These are phyloP conservation scores for Starmerella floricola DNA, from an alignment of 805 yeast genomes.

Conservation along the genomic window DNA sequence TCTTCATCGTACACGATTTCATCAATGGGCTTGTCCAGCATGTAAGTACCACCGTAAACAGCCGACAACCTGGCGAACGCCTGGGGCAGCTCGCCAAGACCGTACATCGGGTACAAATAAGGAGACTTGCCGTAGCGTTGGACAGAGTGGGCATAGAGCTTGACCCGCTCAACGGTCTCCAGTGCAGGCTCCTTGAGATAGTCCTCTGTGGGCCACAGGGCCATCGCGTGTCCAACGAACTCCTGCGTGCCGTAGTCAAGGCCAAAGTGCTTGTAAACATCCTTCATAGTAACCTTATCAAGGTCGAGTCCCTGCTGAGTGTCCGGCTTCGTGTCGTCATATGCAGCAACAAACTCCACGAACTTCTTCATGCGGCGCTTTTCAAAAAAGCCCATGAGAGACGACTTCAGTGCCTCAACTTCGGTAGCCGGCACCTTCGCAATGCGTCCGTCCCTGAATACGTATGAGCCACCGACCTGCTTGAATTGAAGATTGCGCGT, in stretches of 20 bases:
- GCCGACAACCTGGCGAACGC: conserved; percentile 96
- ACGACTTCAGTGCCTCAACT: conserved; percentile 78
- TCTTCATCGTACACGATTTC: conserved; percentile 65
- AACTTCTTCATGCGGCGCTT: conserved; percentile 90
- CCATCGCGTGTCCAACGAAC: conserved; percentile 98
- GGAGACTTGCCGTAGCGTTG: conserved; percentile 95
- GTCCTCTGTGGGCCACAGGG: conserved; percentile 85
- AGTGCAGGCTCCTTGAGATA: conserved; percentile 82
- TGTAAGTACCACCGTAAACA: conserved; percentile 95
- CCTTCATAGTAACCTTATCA: conserved; percentile 83
- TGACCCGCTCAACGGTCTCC: conserved; percentile 76
- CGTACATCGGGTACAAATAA: conserved; percentile 88
- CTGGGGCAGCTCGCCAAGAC: conserved; percentile 96
- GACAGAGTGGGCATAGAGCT: conserved; percentile 77
- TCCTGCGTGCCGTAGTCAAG: conserved; percentile 88
- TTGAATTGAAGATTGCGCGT: conserved; percentile 92
- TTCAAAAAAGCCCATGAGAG: conserved; percentile 92
- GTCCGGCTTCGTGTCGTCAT: conserved; percentile 60
- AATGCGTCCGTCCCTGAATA: conserved; percentile 76
- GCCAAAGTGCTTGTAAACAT: conserved; percentile 77
- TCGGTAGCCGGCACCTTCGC: conserved; percentile 93
- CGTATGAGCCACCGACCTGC: conserved; percentile 92
- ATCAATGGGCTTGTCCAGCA: conserved; percentile 93
- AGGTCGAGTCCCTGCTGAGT: conserved; percentile 78
- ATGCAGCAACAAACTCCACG: conserved; percentile 73